Base-by-base conservation (phyloP, 2,329 filamentous ascomycete genomes). In the Ilyonectria sp. region DNA sequence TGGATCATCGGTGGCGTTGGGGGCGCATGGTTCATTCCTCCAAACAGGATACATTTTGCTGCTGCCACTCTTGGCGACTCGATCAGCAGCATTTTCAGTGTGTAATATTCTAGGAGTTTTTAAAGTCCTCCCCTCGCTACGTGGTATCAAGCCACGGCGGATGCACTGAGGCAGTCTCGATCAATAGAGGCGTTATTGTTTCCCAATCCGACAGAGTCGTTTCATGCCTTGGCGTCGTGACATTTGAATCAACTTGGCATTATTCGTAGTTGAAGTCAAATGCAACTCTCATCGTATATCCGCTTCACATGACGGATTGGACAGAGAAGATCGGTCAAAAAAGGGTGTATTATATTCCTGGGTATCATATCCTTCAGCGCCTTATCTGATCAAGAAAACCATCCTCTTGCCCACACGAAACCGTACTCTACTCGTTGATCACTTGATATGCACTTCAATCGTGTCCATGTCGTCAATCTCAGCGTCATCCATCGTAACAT, bases 391-490 rank as follows among this genome's bases (percentile, higher is more conserved):
- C 19, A 46, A 54, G 17, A 23, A 46, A 29, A 21, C 21, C 52
- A 21, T 46, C 56, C 60, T 40, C 49, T 26, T 31, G 63, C 35
- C 17, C 13, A 3, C 35, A 15, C 19, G 35, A 56, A 57, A 44
- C 46, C 29, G 23, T 33, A 49, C 35, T 23, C 15, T 15, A 40
- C 17, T 46, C n/a, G n/a, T n/a, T 19, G 21, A 19, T 81, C 71
- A 89, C 71, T 85, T 89, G 60, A 94, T 80, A 71, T 92, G 86
- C 23, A 96, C 92, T 79, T 97, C 94, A 37, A 97, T 83, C 31
- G 87, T 86, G 77, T 95, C 93, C 83, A 91, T 86, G 74, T 97
- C 92, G 52, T 89, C 89, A 46, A 97, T 88, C 19, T 94, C 94
- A 2, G 90, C 87, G 40, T 93, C 90, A 50, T 84, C 84, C 52